Conservation (phyloP, 2,329 filamentous ascomycete species). For the Aspergillus niger region DNA sequence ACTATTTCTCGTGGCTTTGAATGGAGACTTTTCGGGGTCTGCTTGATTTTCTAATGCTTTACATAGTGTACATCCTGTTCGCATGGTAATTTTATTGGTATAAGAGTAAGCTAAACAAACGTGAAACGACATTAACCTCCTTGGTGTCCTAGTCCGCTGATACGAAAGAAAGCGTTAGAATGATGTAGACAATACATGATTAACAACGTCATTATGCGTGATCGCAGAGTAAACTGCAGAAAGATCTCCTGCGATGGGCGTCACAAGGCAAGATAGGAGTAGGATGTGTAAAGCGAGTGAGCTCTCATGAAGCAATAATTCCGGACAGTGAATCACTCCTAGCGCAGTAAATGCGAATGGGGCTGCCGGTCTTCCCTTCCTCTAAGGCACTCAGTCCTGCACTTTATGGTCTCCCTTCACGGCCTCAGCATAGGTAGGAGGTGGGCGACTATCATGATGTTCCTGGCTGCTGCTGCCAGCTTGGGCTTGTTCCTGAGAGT, state of each 20-base stretch:
- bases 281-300: neutral
- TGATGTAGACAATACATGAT: conserved; percentile 5
- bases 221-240: neutral
- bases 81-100: neutral
- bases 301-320: neutral
- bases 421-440: conserved; percentile 87
- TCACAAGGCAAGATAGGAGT: neutral
- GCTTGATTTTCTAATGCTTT: neutral
- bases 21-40: neutral
- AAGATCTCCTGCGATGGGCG: neutral
- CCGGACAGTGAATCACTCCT: neutral
- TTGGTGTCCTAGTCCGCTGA: neutral
- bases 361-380: neutral
- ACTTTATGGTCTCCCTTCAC: conserved; percentile 90
- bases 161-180: neutral
- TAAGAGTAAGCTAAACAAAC: neutral
- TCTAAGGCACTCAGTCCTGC: conserved; percentile 60
- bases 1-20: neutral
- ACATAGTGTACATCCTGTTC: neutral
- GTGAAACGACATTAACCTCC: neutral
- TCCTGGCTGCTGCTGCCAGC: conserved; percentile 36
- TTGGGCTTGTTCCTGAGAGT: conserved; percentile 25
- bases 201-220: conserved; percentile 7
- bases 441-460: conserved; percentile 50
- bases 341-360: neutral